Base-by-base conservation (phyloP, 345 rosid genomes). In the Lepidium didymum region DNA sequence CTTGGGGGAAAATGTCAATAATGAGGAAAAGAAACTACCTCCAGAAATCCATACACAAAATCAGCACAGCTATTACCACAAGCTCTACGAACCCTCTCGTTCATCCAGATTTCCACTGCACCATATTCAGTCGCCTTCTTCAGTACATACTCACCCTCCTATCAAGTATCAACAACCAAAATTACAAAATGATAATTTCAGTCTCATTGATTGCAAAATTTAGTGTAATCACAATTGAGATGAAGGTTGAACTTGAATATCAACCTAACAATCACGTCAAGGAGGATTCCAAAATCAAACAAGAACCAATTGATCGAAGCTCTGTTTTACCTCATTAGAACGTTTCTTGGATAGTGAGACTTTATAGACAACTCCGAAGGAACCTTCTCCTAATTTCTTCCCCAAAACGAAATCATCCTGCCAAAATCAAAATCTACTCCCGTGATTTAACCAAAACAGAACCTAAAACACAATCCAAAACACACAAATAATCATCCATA, bases 41-140 rank as follows among this genome's bases (percentile, higher is more conserved):
- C 99, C 21, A 86, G 84, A 84, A 94, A 94, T 51, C 97, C 97
- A 13, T 88, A 85, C 18, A 91, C 36, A 74, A 90, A 94, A 76
- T 84, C 90, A 72, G 99, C 99, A 82, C 97, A 94, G 75, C 97
- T 86, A 74, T 72, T 88, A 21, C 90, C 91, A 80, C 97, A 88
- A 72, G 99, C 99, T 82, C 99, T 85, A 41, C 99, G 86, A 52
- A 86, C 96, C 0, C 95, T 95, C 67, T 93, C 99, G 29, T 93
- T 93, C 96, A 93, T 93, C 98, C 98, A 93, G 72, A 93, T 93
- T 61, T 93, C 97, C 34, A 90, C 98, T 0, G 96, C 98, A 23
- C 98, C 99, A 51, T 85, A 91, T 70, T 91, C 95, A 58, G 94
- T 87, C 14, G 99, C 99, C 88, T 87, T 94, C 83, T 94, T 94